Percentiles rank a stretch among this genome's conserved stretches.
These are phyloP conservation scores for Lactarius indigo DNA, from an alignment of 768 basidiomycete genomes.

Conservation along the genomic window DNA sequence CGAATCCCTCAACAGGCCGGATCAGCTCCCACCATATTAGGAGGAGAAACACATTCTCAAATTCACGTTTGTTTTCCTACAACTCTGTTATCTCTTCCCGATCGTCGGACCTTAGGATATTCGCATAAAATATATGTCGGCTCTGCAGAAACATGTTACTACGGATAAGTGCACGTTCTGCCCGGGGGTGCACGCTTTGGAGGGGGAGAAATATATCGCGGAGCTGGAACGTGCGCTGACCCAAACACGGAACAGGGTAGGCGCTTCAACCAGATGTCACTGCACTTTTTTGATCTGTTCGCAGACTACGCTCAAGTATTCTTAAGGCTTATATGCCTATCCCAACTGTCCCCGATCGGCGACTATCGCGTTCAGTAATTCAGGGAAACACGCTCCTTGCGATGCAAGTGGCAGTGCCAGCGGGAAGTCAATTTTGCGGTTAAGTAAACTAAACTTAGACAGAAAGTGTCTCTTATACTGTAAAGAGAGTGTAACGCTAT, in stretches of 20 bases:
- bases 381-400: background rate
- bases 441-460: background rate
- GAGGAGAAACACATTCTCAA: too few relatives aligned
- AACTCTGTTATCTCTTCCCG: background rate
- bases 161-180: background rate
- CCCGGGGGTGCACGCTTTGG: background rate
- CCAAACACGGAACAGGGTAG: background rate
- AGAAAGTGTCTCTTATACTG: too few relatives aligned
- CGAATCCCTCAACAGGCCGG: background rate
- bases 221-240: background rate
- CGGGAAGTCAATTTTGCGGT: background rate
- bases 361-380: background rate
- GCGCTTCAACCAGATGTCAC: background rate
- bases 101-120: background rate
- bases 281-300: background rate
- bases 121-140: background rate
- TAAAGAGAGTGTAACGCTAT: too few relatives aligned
- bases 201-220: background rate
- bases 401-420: too few relatives aligned
- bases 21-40: background rate
- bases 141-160: background rate
- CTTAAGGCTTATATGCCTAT: background rate
- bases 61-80: background rate
- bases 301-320: background rate
- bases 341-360: background rate